A percentile compares a stretch with the other conserved stretches of the same genome.
Evolutionary conservation across 108 stramenopile genomes (phyloP).

Genomic region (Hondaea fermentalgiana): DNA sequence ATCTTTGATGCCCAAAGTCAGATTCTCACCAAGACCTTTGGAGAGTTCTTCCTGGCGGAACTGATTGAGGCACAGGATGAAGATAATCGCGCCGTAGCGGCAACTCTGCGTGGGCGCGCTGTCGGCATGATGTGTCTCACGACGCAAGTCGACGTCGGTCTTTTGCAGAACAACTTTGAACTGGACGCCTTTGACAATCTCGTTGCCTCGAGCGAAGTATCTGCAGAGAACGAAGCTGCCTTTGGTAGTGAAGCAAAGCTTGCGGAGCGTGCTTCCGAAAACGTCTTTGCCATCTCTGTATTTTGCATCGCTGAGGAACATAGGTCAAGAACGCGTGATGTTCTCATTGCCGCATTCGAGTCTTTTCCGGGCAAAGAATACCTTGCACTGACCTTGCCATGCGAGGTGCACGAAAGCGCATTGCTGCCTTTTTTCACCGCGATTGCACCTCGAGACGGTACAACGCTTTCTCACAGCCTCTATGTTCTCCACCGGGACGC

Average conservation of each 20-base stretch:
- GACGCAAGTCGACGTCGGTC: conserved; percentile 33
- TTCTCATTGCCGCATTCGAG: conserved; percentile 39
- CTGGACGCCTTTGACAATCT: conserved; percentile 42
- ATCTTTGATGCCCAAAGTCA: conserved; percentile 47
- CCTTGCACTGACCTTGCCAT: conserved; percentile 42
- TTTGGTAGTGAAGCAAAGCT: background rate
- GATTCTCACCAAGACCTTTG: conserved; percentile 36
- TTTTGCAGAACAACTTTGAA: conserved; percentile 43
- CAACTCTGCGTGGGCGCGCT: conserved; percentile 20
- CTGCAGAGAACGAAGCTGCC: background rate
- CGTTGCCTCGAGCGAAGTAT: conserved; percentile 21
- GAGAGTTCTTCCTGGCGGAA: conserved; percentile 58
- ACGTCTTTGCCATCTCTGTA: conserved; percentile 31
- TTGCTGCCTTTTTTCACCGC: conserved; percentile 29
- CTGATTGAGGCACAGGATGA: conserved; percentile 49
- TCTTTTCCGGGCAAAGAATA: conserved; percentile 41
- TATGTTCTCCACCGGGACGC: conserved; percentile 38
- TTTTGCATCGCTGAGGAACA: conserved; percentile 21
- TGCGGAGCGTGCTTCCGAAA: background rate
- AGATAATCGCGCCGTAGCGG: conserved; percentile 31
- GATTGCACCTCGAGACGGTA: conserved; percentile 18
- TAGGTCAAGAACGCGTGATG: conserved; percentile 35
- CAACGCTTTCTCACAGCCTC: conserved; percentile 38
- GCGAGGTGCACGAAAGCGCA: conserved; percentile 10
- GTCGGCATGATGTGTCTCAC: conserved; percentile 42